Base-by-base conservation (phyloP, 257 asterid genomes). In the Solanum pennellii region DNA sequence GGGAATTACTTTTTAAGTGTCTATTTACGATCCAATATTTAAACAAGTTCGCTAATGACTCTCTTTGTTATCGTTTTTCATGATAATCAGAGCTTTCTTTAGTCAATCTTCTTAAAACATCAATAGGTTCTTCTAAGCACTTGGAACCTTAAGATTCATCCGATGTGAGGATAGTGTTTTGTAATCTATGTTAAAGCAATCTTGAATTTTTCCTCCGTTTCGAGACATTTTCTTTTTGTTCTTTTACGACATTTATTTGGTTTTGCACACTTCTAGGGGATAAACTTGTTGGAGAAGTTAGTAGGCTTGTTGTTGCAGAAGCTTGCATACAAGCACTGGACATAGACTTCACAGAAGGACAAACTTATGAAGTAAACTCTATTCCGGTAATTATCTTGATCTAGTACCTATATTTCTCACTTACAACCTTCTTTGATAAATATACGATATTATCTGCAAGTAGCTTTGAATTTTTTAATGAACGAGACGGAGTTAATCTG, bases 321-420 rank as follows among this genome's bases (percentile, higher is more conserved):
- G 99, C 99, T 86, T 96, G 99, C 90, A 80, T 96, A 88, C 99
- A 96, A 89, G 98, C 97, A 59, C 86, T 96, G 87, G 98, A 96
- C 91, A 92, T 94, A 60, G 97, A 93, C 65, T 89, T 92, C 85
- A 95, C 98, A 8, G 87, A 89, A 91, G 96, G 97, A 79, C 96
- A 97, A 89, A 94, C 91, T 68, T 95, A 94, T 75, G 99, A 97
- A 91, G 90, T 95, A 92, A 97, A 94, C 93, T 97, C 99, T 25
- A 93, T 97, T 45, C 47, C 87, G 98, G 98, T 94, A 91, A 92
- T 10, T 77, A 65, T 87, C 71, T 86, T 44, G 27, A 73, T 44
- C 83, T 86, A 29, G 0, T n/a, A 77, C 21, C 21, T 20, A 66
- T 85, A 86, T 4, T 79, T 27, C 62, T 25, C n/a, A 14, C 41